Conservation (phyloP, 2,329 filamentous ascomycete species). For the Neurospora sp. region DNA sequence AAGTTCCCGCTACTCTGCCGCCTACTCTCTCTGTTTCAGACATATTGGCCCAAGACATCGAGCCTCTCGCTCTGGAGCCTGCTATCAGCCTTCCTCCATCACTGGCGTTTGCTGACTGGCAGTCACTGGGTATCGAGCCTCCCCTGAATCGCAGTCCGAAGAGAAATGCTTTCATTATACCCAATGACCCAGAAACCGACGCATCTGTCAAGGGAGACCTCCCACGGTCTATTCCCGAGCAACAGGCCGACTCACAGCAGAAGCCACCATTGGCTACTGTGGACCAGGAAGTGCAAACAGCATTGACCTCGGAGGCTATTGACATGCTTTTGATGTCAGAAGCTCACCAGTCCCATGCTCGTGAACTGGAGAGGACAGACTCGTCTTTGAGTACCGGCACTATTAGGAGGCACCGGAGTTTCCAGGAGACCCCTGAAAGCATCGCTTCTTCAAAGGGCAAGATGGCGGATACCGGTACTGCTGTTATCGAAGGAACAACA, state of each 20-base stretch:
- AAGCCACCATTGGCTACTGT: slow-evolving; percentile 36
- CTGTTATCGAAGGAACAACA: slow-evolving; percentile 27
- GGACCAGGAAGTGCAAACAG: slow-evolving; percentile 73
- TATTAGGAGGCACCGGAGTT: slow-evolving; percentile 30
- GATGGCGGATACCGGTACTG: slow-evolving; percentile 24
- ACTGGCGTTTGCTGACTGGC: slow-evolving; percentile 34
- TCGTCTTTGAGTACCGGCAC: slow-evolving; percentile 24
- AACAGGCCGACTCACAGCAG: slow-evolving; percentile 29
- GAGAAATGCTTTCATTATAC: slow-evolving; percentile 47
- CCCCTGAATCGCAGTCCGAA: slow-evolving; percentile 39
- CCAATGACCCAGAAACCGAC: slow-evolving; percentile 29
- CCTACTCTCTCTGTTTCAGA: not conserved
- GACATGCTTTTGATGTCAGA: slow-evolving; percentile 61
- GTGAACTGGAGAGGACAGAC: slow-evolving; percentile 25
- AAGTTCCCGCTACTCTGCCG: not conserved
- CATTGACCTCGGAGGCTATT: slow-evolving; percentile 71
- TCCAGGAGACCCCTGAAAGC: slow-evolving; percentile 37
- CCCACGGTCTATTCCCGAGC: slow-evolving; percentile 29
- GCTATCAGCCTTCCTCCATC: slow-evolving; percentile 13
- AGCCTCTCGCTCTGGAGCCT: slow-evolving; percentile 17
- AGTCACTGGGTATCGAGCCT: slow-evolving; percentile 36
- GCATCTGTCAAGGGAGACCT: not conserved
- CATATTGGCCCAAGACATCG: slow-evolving; percentile 12
- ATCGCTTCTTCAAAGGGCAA: slow-evolving; percentile 29
- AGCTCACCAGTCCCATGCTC: slow-evolving; percentile 19